phyloP scores from a whole-genome alignment of 2,329 filamentous ascomycete species.

The Curvularia sp. region DNA sequence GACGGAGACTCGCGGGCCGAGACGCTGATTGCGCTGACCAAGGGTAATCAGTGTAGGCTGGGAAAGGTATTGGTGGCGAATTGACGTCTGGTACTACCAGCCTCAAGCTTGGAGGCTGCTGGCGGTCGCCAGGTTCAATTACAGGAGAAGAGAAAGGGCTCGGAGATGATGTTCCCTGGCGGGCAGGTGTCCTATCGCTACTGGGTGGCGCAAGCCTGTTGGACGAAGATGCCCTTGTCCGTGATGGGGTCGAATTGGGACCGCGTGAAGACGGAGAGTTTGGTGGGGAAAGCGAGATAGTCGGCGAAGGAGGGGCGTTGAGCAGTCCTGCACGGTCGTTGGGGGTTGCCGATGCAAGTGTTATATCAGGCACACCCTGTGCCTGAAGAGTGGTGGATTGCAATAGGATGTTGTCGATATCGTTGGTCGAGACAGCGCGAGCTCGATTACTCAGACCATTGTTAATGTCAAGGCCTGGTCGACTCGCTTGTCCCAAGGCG shows the following conservation, averaged over 20 bases:
- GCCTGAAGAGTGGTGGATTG: slow-evolving; percentile 49
- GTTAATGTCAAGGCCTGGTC: slow-evolving; percentile 43
- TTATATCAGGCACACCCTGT: slow-evolving; percentile 41
- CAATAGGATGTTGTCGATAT: slow-evolving; percentile 57
- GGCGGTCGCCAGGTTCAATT: slow-evolving; percentile 29
- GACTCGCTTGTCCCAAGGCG: slow-evolving; percentile 28
- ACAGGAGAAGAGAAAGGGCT: slow-evolving; percentile 41
- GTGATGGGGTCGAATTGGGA: slow-evolving; percentile 37
- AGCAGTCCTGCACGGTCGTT: slow-evolving; percentile 30
- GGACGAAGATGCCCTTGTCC: slow-evolving; percentile 28
- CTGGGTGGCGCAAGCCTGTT: slow-evolving; percentile 51
- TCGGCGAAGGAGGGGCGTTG: slow-evolving; percentile 46
- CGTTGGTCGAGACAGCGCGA: slow-evolving; percentile 67
- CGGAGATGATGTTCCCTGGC: slow-evolving; percentile 27
- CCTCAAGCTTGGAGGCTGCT: slow-evolving; percentile 49
- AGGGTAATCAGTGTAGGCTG: slow-evolving; percentile 66
- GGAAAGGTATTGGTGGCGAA: slow-evolving; percentile 68
- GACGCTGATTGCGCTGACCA: slow-evolving; percentile 53
- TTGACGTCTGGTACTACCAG: slow-evolving; percentile 52
- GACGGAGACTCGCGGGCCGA: slow-evolving; percentile 62
- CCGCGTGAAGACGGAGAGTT: slow-evolving; percentile 40
- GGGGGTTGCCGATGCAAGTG: slow-evolving; percentile 45
- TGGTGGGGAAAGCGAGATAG: slow-evolving; percentile 51
- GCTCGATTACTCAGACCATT: slow-evolving; percentile 40
- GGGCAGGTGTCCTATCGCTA: slow-evolving; percentile 33